Conservation (phyloP, 2,329 filamentous ascomycete species). For the Cadophora sp. region DNA sequence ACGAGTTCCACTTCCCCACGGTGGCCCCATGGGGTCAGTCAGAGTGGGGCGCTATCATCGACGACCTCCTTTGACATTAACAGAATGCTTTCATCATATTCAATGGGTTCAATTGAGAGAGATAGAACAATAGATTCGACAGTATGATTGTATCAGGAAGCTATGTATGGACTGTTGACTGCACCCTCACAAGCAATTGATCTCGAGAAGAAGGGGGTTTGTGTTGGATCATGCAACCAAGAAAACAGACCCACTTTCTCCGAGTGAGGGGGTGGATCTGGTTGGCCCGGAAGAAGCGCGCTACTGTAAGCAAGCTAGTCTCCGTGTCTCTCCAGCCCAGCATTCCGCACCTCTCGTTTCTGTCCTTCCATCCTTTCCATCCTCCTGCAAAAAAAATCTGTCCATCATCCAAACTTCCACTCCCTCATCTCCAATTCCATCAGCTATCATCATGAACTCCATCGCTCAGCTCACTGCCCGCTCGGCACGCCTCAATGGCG, state of each 20-base stretch:
- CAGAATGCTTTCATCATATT: neutral
- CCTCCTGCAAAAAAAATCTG: conserved; percentile 1
- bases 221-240: conserved; percentile 5
- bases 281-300: conserved; percentile 5
- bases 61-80: neutral
- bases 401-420: conserved; percentile 19
- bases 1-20: neutral
- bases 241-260: neutral
- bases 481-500: conserved; percentile 38
- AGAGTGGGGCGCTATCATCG: neutral
- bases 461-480: conserved; percentile 36
- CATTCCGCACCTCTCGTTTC: conserved; percentile 6
- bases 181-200: neutral
- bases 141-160: neutral
- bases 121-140: neutral
- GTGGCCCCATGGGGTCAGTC: neutral
- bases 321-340: neutral
- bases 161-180: neutral
- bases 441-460: conserved; percentile 39
- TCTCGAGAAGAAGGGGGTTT: neutral
- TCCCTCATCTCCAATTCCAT: conserved; percentile 33
- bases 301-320: neutral
- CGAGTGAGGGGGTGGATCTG: conserved; percentile 16
- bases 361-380: conserved; percentile 3
- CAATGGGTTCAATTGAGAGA: too few relatives aligned